Base-by-base conservation (phyloP, 2,329 filamentous ascomycete genomes). In the Nemania serpens region DNA sequence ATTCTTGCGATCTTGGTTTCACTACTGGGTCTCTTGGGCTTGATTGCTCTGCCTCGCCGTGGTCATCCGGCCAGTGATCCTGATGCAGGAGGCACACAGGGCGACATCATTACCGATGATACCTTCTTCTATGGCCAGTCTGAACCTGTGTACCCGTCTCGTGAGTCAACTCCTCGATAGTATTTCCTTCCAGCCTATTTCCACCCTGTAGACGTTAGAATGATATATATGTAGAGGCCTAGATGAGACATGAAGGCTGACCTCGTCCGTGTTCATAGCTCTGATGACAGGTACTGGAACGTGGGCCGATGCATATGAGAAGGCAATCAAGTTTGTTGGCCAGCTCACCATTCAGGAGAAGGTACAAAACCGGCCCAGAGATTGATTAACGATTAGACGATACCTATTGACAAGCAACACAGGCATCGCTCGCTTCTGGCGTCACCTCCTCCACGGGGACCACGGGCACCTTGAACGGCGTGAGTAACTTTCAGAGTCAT, bases 311-410 rank as follows among this genome's bases (percentile, higher is more conserved):
- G 87, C 91, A 5, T 88, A 90, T 68, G 74, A 77, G 18, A 90
- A 88, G 71, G 91, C 91, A 0, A 81, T 82, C 59, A 80, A 81
- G 1, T 86, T 95, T 67, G 90, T 96, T 12, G 82, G 81, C 13
- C 82, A 88, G 69, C 82, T 95, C 78, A 93, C 90, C 0, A 76
- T 93, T 49, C 80, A 87, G 17, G 91, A 96, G 74, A 95, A 94
- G 76, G 86, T 79, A 67, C 5, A 47, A 36, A 6, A n/a, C 15
- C 6, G 6, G 22, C 66, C 55, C 20, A 11, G 13, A 13, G 12
- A 20, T 22, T 2, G 3, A 20, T 13, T 39, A 11, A 29, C 2
- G 5, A 49, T n/a, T 13, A 7, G 34, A 33, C 10, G 1, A 52
- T 39, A 5, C 4, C 36, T 55, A 46, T 42, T 66, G 39, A 66